Evolutionary conservation across 441 rosid genomes (phyloP).

Genomic region (Aquilaria agallochum): DNA sequence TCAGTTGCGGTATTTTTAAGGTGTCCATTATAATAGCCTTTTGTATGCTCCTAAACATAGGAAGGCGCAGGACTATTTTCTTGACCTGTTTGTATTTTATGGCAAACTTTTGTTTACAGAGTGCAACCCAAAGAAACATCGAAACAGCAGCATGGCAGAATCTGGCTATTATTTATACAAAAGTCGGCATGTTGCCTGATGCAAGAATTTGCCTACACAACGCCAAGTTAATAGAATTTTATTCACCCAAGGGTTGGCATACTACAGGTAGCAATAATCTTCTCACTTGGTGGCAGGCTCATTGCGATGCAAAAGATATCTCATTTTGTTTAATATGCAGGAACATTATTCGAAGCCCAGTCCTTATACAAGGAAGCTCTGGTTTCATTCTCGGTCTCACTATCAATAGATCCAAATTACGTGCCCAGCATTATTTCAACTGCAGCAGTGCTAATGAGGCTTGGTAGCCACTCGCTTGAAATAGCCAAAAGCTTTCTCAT

Average conservation of each 20-base stretch:
- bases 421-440: conserved; percentile 80
- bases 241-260: conserved; percentile 82
- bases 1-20: neutral
- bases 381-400: conserved; percentile 56
- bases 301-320: conserved; percentile 4
- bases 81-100: conserved; percentile 14
- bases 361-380: conserved; percentile 74
- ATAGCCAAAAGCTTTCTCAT: conserved; percentile 78
- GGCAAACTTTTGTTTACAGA: conserved; percentile 29
- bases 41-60: neutral
- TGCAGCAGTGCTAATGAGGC: conserved; percentile 62
- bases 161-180: conserved; percentile 60
- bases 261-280: conserved; percentile 43
- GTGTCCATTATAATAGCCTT: neutral
- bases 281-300: neutral
- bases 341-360: conserved; percentile 59
- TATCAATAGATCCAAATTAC: conserved; percentile 73
- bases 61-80: neutral
- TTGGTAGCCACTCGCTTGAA: conserved; percentile 49
- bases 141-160: conserved; percentile 86
- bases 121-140: conserved; percentile 32
- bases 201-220: conserved; percentile 71
- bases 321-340: conserved; percentile 31
- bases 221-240: conserved; percentile 55
- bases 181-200: conserved; percentile 60